Percentiles rank a stretch among this genome's conserved stretches.
Evolutionary conservation across 2,329 filamentous ascomycete species (phyloP).

Genomic region (Taxawa tesnikishii): DNA sequence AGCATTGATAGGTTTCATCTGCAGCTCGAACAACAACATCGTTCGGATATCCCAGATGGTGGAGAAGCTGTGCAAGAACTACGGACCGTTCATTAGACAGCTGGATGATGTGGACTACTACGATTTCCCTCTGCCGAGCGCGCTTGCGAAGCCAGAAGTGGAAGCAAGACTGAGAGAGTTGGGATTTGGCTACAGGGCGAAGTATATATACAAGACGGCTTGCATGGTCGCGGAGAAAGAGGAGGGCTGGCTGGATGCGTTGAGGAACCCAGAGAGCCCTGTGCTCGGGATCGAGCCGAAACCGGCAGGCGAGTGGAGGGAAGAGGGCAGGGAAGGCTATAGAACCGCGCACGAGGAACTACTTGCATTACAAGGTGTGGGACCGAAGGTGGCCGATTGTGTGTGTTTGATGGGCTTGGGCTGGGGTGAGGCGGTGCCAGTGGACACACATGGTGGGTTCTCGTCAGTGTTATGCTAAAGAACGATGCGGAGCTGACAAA

Average conservation of each 20-base stretch:
- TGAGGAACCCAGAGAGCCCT: constrained; percentile 67
- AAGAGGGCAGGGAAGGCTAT: constrained; percentile 53
- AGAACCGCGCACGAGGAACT: constrained; percentile 69
- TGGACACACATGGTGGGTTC: constrained; percentile 69
- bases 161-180: constrained; percentile 69
- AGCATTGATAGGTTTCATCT: constrained; percentile 85
- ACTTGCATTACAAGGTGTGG: constrained; percentile 71
- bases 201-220: constrained; percentile 82
- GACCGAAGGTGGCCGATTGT: constrained; percentile 94
- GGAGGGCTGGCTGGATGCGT: constrained; percentile 59
- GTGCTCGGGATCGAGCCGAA: constrained; percentile 37
- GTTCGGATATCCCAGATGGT: constrained; percentile 92
- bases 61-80: constrained; percentile 77
- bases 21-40: constrained; percentile 98
- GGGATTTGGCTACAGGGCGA: constrained; percentile 90
- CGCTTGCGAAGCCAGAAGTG: constrained; percentile 61
- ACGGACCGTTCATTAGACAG: constrained; percentile 63
- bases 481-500: neutral
- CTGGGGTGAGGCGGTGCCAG: constrained; percentile 89
- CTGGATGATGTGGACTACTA: constrained; percentile 56
- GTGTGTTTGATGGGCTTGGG: constrained; percentile 92
- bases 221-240: constrained; percentile 56
- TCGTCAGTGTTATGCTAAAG: neutral
- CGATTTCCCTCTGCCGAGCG: constrained; percentile 71
- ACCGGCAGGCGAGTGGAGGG: constrained; percentile 34